A percentile compares a stretch with the other conserved stretches of the same genome.
phyloP scores from a whole-genome alignment of 2,329 filamentous ascomycete species.

The Phoma herbarum region DNA sequence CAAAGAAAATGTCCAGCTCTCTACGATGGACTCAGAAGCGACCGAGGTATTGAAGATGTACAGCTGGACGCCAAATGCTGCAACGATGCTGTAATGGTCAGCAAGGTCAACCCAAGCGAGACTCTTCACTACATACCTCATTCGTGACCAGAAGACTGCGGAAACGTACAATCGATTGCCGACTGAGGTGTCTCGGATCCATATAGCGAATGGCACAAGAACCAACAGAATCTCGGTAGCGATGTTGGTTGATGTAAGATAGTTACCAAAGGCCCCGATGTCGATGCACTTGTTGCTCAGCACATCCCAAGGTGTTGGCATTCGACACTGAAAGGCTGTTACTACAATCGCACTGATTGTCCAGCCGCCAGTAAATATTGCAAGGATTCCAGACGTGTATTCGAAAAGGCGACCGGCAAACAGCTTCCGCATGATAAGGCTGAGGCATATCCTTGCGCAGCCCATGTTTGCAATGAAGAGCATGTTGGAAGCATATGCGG shows the following conservation, averaged over 20 bases:
- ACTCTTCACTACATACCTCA: constrained; percentile 27
- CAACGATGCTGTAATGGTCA: constrained; percentile 33
- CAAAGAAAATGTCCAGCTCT: constrained; percentile 33
- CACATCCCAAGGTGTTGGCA: constrained; percentile 35
- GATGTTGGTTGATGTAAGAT: constrained; percentile 40
- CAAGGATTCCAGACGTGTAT: constrained; percentile 30
- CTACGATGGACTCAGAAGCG: constrained; percentile 24
- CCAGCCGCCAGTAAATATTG: constrained; percentile 35
- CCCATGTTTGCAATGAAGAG: constrained; percentile 45
- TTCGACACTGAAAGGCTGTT: constrained; percentile 36
- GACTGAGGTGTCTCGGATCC: constrained; percentile 36
- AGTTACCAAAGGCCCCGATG: constrained; percentile 38
- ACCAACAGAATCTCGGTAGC: constrained; percentile 38
- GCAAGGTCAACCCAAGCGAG: not conserved
- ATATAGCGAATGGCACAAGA: constrained; percentile 39
- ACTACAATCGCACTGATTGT: constrained; percentile 36
- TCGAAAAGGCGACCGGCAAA: constrained; percentile 32
- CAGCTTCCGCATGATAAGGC: constrained; percentile 32
- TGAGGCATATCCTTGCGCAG: constrained; percentile 39
- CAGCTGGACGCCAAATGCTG: constrained; percentile 32
- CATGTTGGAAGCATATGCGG: constrained; percentile 38
- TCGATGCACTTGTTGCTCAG: constrained; percentile 31
- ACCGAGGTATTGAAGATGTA: constrained; percentile 33
- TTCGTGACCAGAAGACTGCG: constrained; percentile 32
- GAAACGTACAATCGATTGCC: constrained; percentile 38